These are phyloP conservation scores for Fusarium avenaceum DNA, from an alignment of 2,329 filamentous ascomycete species.

Conservation along the genomic window DNA sequence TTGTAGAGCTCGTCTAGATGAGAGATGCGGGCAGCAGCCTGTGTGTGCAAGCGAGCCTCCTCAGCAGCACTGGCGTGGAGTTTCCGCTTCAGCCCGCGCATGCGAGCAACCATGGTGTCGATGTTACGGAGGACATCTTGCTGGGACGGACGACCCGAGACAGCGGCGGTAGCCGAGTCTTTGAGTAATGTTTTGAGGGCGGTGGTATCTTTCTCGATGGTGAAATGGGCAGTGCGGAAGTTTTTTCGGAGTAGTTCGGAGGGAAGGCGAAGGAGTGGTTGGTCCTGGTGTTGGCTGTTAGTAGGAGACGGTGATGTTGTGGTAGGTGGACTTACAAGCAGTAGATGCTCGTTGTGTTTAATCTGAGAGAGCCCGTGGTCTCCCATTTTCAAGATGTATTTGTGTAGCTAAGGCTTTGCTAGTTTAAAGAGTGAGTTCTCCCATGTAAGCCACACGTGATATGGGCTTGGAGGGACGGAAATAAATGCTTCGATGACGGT, in stretches of 20 bases:
- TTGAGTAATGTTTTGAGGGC: slow-evolving; percentile 72
- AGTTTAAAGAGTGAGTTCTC: background rate
- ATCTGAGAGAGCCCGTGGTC: slow-evolving; percentile 75
- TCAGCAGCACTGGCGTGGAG: slow-evolving; percentile 82
- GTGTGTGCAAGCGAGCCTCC: slow-evolving; percentile 80
- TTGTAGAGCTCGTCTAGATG: slow-evolving; percentile 86
- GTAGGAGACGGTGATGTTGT: slow-evolving; percentile 13
- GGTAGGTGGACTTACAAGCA: slow-evolving; percentile 67
- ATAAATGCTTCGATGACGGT: slow-evolving; percentile 19
- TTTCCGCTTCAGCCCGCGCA: slow-evolving; percentile 91
- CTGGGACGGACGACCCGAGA: slow-evolving; percentile 71
- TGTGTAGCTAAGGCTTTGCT: background rate
- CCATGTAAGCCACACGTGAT: background rate
- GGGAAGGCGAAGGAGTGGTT: slow-evolving; percentile 92
- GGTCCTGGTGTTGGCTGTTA: slow-evolving; percentile 73
- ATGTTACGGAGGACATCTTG: slow-evolving; percentile 83
- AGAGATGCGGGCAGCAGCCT: slow-evolving; percentile 80
- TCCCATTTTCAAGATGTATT: slow-evolving; percentile 61
- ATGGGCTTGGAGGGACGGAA: background rate
- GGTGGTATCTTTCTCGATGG: slow-evolving; percentile 78
- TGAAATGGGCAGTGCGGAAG: slow-evolving; percentile 86
- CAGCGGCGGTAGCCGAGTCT: slow-evolving; percentile 75
- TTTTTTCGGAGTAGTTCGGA: slow-evolving; percentile 94
- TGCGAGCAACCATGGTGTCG: slow-evolving; percentile 86
- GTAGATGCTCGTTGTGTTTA: slow-evolving; percentile 80